phyloP scores from a whole-genome alignment of 495 filamentous ascomycete genomes.

The Penicillium fimorum region DNA sequence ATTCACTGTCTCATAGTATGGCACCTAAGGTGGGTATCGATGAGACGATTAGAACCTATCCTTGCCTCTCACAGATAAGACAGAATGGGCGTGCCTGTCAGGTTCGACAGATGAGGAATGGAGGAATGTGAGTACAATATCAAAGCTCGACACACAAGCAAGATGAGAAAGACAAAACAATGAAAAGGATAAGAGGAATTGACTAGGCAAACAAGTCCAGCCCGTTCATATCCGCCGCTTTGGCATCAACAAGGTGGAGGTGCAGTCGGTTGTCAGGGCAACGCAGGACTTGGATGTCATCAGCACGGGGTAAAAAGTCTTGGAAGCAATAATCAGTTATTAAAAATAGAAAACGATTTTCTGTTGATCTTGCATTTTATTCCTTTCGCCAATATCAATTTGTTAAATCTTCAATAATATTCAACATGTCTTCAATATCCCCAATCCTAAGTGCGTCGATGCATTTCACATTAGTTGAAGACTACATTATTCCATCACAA shows the following conservation, averaged over 20 bases:
- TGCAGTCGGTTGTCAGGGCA: slow-evolving; percentile 33
- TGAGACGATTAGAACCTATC: slow-evolving; percentile 5
- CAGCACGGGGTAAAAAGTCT: slow-evolving; percentile 17
- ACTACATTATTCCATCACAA: background rate
- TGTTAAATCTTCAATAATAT: background rate
- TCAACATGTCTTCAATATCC: background rate
- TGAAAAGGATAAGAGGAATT: slow-evolving; percentile 8
- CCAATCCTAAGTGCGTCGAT: slow-evolving; percentile 2
- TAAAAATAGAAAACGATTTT: background rate
- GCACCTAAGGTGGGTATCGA: background rate
- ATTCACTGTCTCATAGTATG: slow-evolving; percentile 33
- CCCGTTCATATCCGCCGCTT: slow-evolving; percentile 16
- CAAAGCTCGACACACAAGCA: slow-evolving; percentile 3
- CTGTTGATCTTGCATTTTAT: background rate
- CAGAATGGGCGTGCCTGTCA: background rate
- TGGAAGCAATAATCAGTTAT: background rate
- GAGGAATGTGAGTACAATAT: slow-evolving; percentile 1
- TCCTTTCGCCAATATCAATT: slow-evolving; percentile 1
- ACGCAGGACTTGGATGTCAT: slow-evolving; percentile 12
- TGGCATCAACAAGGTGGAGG: slow-evolving; percentile 29
- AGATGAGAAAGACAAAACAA: slow-evolving; percentile 1
- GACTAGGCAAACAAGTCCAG: slow-evolving; percentile 11
- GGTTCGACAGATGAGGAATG: slow-evolving; percentile 10
- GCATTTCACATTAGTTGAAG: background rate
- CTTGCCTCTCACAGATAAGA: background rate